Evolutionary conservation across 108 stramenopile genomes (phyloP), one percentile per base, ranked within the genome.

Genomic region (Asterionellopsis glacialis): DNA sequence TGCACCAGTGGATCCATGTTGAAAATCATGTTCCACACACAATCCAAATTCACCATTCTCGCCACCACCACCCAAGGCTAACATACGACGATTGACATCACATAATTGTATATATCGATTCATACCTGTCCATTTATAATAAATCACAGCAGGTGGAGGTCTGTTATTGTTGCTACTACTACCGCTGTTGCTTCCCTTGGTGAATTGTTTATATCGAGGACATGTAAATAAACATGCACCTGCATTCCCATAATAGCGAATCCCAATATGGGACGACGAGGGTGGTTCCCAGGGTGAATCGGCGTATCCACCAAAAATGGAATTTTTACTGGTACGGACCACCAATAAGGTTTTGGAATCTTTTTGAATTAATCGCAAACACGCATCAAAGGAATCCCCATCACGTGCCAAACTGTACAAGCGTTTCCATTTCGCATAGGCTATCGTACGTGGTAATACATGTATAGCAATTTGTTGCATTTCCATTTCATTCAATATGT

Each of bases 31-130:
- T 51, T 90, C 85, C 14, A 94, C 70, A 63, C 85, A 88, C 15
- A 94, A 68, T 40, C 93, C 93, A 74, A 94, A 94, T 24, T 82
- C 83, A 18, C 93, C 89, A 12, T 89, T 75, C 50, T 84, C 73
- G 18, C 93, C 93, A 45, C 93, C 93, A 18, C 93, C 89, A 24
- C 93, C 93, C 75, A 94, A 89, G 21, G 93, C 93, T 21, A 94
- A 41, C 51, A 77, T 72, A 50, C 80, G 74, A 45, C 61, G 70
- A 12, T 56, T 45, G 16, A 64, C 51, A 55, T 94, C 93, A 43
- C 87, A 87, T 3, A 91, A 52, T 62, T 94, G 93, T 41, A 91
- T 84, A 59, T 90, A 94, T 28, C 93, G 73, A 62, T 94, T 94
- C 41, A 59, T 69, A 0, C 93, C 93, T 0, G 93, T 75, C 93